Base-by-base conservation (phyloP, 176 grass and related monocot species). In the Avena atlantica region DNA sequence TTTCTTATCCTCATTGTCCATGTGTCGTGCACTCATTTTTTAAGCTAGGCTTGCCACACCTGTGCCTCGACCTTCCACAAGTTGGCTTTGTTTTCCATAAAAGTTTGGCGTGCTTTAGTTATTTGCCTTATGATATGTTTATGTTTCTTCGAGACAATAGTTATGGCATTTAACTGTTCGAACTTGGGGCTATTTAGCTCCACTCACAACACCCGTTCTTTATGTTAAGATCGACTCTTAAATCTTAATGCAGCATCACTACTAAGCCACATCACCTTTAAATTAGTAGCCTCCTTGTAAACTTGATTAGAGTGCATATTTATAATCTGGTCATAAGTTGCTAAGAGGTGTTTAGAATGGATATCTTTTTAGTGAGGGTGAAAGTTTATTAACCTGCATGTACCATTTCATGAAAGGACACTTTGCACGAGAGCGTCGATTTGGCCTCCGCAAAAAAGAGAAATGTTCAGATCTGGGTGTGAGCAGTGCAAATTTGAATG, bases 321-420 rank as follows among this genome's bases (percentile, higher is more conserved):
- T 51, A 51, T 25, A 52, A 52, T 76, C 4, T 4, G 49, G 15
- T 76, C 74, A 76, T 53, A 19, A 19, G 49, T 31, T 76, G 8
- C 49, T 76, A 53, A 55, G 48, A 76, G 49, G 15, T 52, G 23
- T 55, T 76, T 10, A 76, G 24, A 53, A 76, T 27, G 15, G 0
- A 12, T n/a, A 5, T 5, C 45, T 59, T 17, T 73, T 52, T 55
- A 2, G 48, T 55, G 19, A 76, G 25, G 74, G 49, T 51, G 21
- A 13, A 53, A 76, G 14, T 48, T 64, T 74, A 50, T 52, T 17
- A 53, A 76, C 53, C 74, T 53, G 23, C 24, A 10, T 53, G 49
- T 19, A 76, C 23, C 9, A 52, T 76, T 76, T 53, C 73, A 76
- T 76, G 73, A 53, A 48, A 31, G 23, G 23, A 76, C 71, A 50